Evolutionary conservation across 441 rosid species (phyloP), one percentile per base, ranked within the genome.

Genomic region (Daphne laureola): DNA sequence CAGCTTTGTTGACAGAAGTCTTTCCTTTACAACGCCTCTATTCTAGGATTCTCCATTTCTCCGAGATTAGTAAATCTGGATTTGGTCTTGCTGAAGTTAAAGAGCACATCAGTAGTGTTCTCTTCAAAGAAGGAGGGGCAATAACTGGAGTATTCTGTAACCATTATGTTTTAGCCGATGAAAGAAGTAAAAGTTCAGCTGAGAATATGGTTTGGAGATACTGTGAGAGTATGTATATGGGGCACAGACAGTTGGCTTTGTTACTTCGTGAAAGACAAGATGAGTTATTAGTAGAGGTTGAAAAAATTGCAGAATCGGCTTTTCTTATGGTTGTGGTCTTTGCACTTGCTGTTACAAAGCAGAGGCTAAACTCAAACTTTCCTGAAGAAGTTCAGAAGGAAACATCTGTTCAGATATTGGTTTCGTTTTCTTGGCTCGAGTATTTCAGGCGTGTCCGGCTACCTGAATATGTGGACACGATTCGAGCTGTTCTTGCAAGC

Each of bases 311-410:
- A 0, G 96, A 86, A 70, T 87, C 97, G 67, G 84, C 92, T 58
- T 92, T 89, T 68, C 92, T 89, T 54, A 84, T 89, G 98, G 83
- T 86, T 56, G 97, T 75, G 3, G 75, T 89, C 62, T 92, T 86
- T 66, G 68, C 96, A 52, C 64, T 80, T 58, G 74, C 88, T 51
- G 97, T 84, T 54, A 76, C 82, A 3, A 92, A 84, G 71, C 87
- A 83, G 26, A 78, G 67, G 65, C 65, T 68, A 45, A 86, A 73
- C 59, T 63, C 80, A 45, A 72, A 64, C 46, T 77, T 74, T 61
- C 66, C 86, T 35, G 44, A 46, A 57, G 86, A 80, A 66, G 64
- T 64, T 66, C 79, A 72, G 76, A 74, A 78, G 71, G 79, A 72
- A 73, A 81, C 78, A 48, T 83, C 96, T 21, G 83, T 92, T 58